Evolutionary conservation across 2,329 filamentous ascomycete genomes (phyloP), one percentile per base, ranked within the genome.

Genomic region (Stenocarpella maydis): DNA sequence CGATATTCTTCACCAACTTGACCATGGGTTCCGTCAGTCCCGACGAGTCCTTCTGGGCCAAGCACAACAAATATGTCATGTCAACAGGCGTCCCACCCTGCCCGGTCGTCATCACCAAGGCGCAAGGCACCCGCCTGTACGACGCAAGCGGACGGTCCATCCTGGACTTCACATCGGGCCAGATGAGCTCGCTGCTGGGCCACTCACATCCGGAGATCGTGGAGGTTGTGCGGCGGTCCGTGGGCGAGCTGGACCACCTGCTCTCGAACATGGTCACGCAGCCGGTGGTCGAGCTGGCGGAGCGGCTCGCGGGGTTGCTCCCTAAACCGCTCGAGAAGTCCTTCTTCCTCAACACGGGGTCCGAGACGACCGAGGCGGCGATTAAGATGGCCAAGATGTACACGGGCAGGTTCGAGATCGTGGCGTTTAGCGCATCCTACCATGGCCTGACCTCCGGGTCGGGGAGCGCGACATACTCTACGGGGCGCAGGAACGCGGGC

Each of bases 321-420:
- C 86, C 86, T 0, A 73, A 75, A 0, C 80, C 80, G 0, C 78
- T 90, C 0, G 81, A 85, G 45, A 86, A 86, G 71, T 83, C 86
- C 0, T 84, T 88, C 74, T 88, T 89, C 71, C 78, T 89, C 4
- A 86, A 80, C 72, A 89, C 87, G 0, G 87, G 87, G 2, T 83
- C 80, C 0, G 87, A 89, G 75, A 81, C 79, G 1, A 86, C 80
- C 58, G 89, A 91, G 72, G 88, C 87, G 5, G 88, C 88, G 0
- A 89, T 91, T 71, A 87, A 88, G 67, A 83, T 91, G 73, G 89
- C 89, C 3, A 91, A 91, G 75, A 78, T 82, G 37, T 87, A 86
- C 73, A 91, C 88, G 0, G 87, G 88, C 2, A 89, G 87, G 49
- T 91, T 88, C 72, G 89, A 91, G 75, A 84, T 91, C 65, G 86